Base-by-base conservation (phyloP, 2,329 filamentous ascomycete genomes). In the Helotiales sp. region DNA sequence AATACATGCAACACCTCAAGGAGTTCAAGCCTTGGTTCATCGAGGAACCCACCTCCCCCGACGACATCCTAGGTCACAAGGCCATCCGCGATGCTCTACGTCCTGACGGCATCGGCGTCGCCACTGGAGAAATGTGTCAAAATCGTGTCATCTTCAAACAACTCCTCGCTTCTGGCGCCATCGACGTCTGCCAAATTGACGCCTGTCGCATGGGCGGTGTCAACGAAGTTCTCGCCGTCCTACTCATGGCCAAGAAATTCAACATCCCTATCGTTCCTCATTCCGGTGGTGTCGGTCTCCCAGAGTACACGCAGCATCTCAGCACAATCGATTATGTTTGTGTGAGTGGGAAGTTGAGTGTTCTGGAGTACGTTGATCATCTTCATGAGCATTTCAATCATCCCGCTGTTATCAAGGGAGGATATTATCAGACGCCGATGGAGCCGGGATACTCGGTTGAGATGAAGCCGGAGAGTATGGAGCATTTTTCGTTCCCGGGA, bases 61-160 rank as follows among this genome's bases (percentile, higher is more conserved):
- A 96, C 70, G 92, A 96, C 72, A 86, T 96, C 58, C 85, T 95
- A 55, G 92, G 92, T 58, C 92, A 96, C 81, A 90, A 89, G 70
- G 88, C 90, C 3, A 86, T 96, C 67, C 86, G 90, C 52, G 88
- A 93, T 61, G 91, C 91, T 3, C 85, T 96, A 10, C 81, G 82
- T 67, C 86, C 89, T 0, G 79, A 85, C 70, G 84, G 83, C 57
- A 91, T 96, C 67, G 90, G 90, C 58, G 92, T 96, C 5, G 92
- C 92, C 7, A 96, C 92, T 0, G 92, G 92, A 62, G 92, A 96
- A 77, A 96, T 96, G 91, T 95, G 91, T 77, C 92, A 96, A 78
- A 96, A 96, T 79, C 86, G 92, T 36, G 90, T 96, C 64, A 85
- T 96, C 69, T 96, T 96, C 84, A 96, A 96, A 81, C 92, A 96